Evolutionary conservation across 495 filamentous ascomycete genomes (phyloP), one percentile per base, ranked within the genome.

Genomic region (Annulohypoxylon moriforme): DNA sequence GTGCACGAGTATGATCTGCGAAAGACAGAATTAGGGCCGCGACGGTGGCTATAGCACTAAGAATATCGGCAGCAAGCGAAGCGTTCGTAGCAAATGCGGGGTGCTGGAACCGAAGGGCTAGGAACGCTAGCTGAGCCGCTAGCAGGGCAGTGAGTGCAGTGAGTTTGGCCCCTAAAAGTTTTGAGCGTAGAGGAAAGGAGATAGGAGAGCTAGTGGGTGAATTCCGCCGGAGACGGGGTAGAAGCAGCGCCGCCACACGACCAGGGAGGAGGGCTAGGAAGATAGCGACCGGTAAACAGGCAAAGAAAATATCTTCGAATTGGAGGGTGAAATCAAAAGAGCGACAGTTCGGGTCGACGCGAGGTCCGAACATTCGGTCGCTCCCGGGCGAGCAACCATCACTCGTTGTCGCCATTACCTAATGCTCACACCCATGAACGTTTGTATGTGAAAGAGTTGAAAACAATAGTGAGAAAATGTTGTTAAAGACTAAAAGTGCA

Each of bases 301-400:
- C 47, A 20, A 52, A 25, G 20, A 52, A 52, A 25, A 52, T 27
- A 14, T 52, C 47, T 20, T 52, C 47, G 44, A 47, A 52, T 18
- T 52, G 47, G 16, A 52, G 47, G 9, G 47, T 52, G 20, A 52
- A 52, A 20, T 52, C 47, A 9, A 25, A 52, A 20, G 47, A 52
- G 7, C 47, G 47, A 27, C 22, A 27, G 44, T 47, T 20, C 2
- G 24, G 47, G 47, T n/a, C 47, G 27, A 29, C 27, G 2, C 27
- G 27, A 6, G 27, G 27, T 29, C 27, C 47, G 47, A 52, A 52
- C 7, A 20, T 9, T 10, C 16, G 47, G 22, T 27, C 47, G 22
- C 47, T 52, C 22, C 24, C 18, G 9, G 47, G 24, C 47, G 16
- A 22, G 27, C 22, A 52, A 18, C 20, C 4, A n/a, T n/a, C 27